Percentiles rank a stretch among this genome's conserved stretches.
Conservation (phyloP, 2,329 filamentous ascomycete species). For the Aspergillus hiratsukae region DNA sequence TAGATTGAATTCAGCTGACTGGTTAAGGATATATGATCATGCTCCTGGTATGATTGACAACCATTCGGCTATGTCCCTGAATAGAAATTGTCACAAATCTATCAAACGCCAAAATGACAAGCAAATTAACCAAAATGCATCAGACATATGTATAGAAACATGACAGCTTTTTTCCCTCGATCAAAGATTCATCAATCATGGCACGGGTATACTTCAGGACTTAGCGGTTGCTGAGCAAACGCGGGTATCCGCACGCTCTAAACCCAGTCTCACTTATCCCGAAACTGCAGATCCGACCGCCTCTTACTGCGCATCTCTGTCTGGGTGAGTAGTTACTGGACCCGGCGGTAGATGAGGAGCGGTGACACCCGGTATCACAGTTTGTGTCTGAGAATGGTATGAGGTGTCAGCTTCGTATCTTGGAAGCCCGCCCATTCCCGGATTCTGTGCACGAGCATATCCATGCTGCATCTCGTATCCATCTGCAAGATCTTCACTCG, state of each 20-base stretch:
- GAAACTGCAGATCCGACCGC: slow-evolving; percentile 16
- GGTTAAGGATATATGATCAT: not conserved
- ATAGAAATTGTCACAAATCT: not conserved
- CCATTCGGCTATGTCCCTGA: not conserved
- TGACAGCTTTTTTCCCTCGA: not conserved
- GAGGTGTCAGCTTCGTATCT: slow-evolving; percentile 24
- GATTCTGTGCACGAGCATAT: slow-evolving; percentile 23
- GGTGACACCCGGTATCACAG: slow-evolving; percentile 4
- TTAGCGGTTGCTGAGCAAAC: not conserved
- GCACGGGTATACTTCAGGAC: not conserved
- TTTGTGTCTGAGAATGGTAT: slow-evolving; percentile 23
- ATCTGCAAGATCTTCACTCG: slow-evolving; percentile 32
- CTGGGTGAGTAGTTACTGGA: slow-evolving; percentile 7
- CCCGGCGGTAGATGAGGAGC: slow-evolving; percentile 9
- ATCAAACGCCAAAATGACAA: not conserved
- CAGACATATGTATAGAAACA: not conserved
- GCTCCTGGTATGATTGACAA: not conserved
- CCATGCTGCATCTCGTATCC: slow-evolving; percentile 36
- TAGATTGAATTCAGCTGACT: not conserved
- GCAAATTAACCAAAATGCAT: not conserved
- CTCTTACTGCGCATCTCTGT: slow-evolving; percentile 11
- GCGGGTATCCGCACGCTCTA: not conserved
- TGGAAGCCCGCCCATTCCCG: slow-evolving; percentile 14
- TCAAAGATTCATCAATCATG: not conserved
- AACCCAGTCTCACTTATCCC: slow-evolving; percentile 6